Base-by-base conservation (phyloP, 257 asterid species). In the Fraxinus pennsylvanica region DNA sequence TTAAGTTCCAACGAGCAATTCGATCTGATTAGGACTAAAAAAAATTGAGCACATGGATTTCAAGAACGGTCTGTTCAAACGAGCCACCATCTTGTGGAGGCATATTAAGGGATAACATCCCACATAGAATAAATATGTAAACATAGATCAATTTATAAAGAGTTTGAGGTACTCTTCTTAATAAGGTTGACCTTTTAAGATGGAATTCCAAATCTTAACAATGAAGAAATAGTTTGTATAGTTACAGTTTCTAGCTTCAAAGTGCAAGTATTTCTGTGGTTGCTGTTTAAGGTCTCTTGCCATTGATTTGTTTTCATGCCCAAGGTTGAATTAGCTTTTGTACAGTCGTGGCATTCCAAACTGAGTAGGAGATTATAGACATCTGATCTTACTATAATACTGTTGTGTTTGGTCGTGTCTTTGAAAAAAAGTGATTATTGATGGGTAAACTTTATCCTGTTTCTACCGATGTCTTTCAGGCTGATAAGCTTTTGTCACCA, bases 401-500 rank as follows among this genome's bases (percentile, higher is more conserved):
- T 79, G 17, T 71, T 30, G 29, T 66, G 71, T 52, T 43, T 47
- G 36, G 19, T 68, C 22, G 12, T 36, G 45, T 27, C 72, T 78
- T 21, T 54, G 9, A 15, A 41, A 65, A 65, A 68, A 78, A 72
- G 52, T 71, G 74, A 33, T 6, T 75, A 77, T 43, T 30, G 36
- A 65, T 75, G 71, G 77, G 47, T 67, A 76, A 74, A 43, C 71
- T 38, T 38, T 52, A 22, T 66, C 61, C 75, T 74, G 65, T 29
- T 38, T 76, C 17, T 81, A 29, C 76, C 66, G 39, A 70, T 87
- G 74, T 78, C 77, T 79, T 86, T 85, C 96, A 91, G 98, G 98
- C 98, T 73, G 98, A 91, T 84, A 93, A 91, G 89, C 98, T 93
- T 82, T 84, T 93, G 76, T 90, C 98, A 0, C 98, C 98, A 5